Base-by-base conservation (phyloP, 805 yeast genomes). In the Zygosaccharomyces lentus region DNA sequence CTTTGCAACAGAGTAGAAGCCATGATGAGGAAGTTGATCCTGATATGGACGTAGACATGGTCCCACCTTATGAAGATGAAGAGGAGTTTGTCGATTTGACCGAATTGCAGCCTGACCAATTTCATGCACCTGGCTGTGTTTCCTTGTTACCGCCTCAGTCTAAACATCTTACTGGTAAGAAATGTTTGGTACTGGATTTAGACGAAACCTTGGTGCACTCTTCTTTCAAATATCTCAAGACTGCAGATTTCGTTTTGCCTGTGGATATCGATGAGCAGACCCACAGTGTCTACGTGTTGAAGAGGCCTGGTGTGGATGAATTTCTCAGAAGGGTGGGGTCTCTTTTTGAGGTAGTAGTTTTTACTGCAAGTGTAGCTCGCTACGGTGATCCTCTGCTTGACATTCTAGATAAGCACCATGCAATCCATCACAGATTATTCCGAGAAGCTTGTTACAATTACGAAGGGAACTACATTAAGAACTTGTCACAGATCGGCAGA, bases 141-240 rank as follows among this genome's bases (percentile, higher is more conserved):
- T 73, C 89, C 41, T 69, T 91, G 52, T 78, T 84, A 42, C 76
- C 80, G 19, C 75, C 79, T 37, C 67, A 71, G 19, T 57, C 65
- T 7, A 46, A 52, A 17, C 63, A 68, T 39, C 74, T 84, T 46
- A 69, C 74, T 41, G 77, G 77, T 46, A 82, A 85, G 48, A 93
- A 93, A 66, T 90, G 97, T 66, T 75, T 93, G 27, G 86, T 93
- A 10, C 73, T 93, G 45, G 99, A 93, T 67, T 71, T 93, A 52
- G 99, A 93, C 67, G 99, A 93, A 67, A 93, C 99, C 2, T 76
- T 93, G 48, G 99, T 93, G 26, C 99, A 93, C 66, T 87, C 96
- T 1, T 84, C 95, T 6, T 93, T 93, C 73, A 90, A 91, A 66
- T 88, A 84, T 65, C 76, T 93, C 47, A 80, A 95, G 49, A 84